These are phyloP conservation scores for Adiantum capillusveneris DNA, from an alignment of 75 land plant genomes.

Conservation along the genomic window DNA sequence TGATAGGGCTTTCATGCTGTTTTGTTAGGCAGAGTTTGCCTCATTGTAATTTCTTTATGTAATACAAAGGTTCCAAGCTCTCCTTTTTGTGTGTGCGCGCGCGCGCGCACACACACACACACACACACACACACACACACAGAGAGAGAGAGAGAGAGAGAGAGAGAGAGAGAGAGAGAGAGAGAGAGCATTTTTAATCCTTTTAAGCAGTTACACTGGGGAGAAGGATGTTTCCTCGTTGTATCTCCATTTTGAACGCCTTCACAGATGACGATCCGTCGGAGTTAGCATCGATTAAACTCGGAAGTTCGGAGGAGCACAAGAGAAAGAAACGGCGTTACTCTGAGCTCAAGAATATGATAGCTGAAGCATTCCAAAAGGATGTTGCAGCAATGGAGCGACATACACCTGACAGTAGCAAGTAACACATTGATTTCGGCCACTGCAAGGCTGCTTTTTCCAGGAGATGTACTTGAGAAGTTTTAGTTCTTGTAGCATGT, in stretches of 20 bases:
- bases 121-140: too few relatives aligned
- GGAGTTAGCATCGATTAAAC: constrained; percentile 20
- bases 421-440: too few relatives aligned
- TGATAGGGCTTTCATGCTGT: too few relatives aligned
- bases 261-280: constrained; percentile 51
- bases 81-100: too few relatives aligned
- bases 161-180: background rate
- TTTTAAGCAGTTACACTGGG: constrained; percentile 41
- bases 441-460: too few relatives aligned
- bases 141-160: background rate
- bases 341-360: constrained; percentile 41
- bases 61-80: too few relatives aligned
- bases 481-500: too few relatives aligned
- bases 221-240: constrained; percentile 68
- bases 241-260: constrained; percentile 57
- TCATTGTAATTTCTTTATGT: too few relatives aligned
- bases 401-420: background rate
- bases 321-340: constrained; percentile 33
- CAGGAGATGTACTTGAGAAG: too few relatives aligned
- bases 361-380: constrained; percentile 51
- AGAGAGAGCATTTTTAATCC: too few relatives aligned
- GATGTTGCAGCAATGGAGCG: constrained; percentile 47
- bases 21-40: too few relatives aligned
- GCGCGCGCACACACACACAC: too few relatives aligned
- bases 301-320: constrained; percentile 34